Conservation (phyloP, 2,329 filamentous ascomycete species). For the Aspergillus sp. region DNA sequence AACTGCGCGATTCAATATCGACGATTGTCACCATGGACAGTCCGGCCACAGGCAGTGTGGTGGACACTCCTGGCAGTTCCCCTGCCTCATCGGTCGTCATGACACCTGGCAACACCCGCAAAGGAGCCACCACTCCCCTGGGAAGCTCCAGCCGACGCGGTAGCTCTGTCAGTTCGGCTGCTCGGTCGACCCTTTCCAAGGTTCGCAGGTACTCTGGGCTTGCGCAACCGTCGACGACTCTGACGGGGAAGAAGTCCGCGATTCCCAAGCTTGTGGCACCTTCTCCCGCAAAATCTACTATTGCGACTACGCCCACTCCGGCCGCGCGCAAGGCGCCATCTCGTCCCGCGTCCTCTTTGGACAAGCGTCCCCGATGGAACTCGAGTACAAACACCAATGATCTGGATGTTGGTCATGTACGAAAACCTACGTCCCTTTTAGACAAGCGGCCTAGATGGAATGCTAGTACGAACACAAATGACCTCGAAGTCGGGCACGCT, state of each 20-base stretch:
- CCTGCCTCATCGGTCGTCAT: constrained; percentile 65
- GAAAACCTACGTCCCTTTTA: constrained; percentile 53
- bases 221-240: constrained; percentile 34
- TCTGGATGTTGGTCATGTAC: constrained; percentile 69
- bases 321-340: constrained; percentile 38
- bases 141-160: constrained; percentile 46
- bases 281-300: constrained; percentile 35
- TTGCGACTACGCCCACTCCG: constrained; percentile 53
- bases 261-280: constrained; percentile 36
- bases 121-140: constrained; percentile 45
- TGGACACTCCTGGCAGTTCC: constrained; percentile 70
- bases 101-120: constrained; percentile 51
- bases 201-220: constrained; percentile 48
- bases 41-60: constrained; percentile 65
- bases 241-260: constrained; percentile 35
- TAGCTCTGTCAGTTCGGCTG: constrained; percentile 42
- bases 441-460: constrained; percentile 72
- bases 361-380: constrained; percentile 71
- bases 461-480: constrained; percentile 61
- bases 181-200: constrained; percentile 40
- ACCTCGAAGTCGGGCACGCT: constrained; percentile 67
- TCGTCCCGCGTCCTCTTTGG: constrained; percentile 40
- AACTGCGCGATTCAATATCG: constrained; percentile 87
- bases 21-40: constrained; percentile 83
- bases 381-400: constrained; percentile 61